Conservation (phyloP, 345 rosid species). For the Pugionium dolabratum region DNA sequence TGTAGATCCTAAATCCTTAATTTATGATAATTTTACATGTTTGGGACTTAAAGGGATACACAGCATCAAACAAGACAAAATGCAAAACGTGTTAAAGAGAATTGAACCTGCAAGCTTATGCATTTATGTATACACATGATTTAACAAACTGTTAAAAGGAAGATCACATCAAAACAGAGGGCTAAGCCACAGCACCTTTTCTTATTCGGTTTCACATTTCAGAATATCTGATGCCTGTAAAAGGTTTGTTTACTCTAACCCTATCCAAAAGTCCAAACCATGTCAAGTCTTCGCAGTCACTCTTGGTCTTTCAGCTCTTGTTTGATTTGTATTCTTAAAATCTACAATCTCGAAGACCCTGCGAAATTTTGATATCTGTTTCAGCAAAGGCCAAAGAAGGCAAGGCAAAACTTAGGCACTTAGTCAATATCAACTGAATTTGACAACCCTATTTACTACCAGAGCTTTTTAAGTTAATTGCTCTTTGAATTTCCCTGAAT, state of each 20-base stretch:
- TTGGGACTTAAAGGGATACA: background rate
- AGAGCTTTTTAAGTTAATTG: background rate
- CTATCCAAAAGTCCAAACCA: slow-evolving; percentile 25
- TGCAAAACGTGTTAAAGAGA: background rate
- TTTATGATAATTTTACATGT: background rate
- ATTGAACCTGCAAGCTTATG: slow-evolving; percentile 23
- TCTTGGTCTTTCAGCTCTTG: slow-evolving; percentile 24
- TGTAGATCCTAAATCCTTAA: background rate
- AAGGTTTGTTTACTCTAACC: slow-evolving; percentile 31
- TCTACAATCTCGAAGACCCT: slow-evolving; percentile 34
- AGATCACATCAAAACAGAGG: slow-evolving; percentile 31
- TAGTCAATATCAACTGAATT: background rate
- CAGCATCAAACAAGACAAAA: background rate
- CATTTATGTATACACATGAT: slow-evolving; percentile 20
- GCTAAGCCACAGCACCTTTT: slow-evolving; percentile 22
- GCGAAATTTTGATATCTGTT: slow-evolving; percentile 4
- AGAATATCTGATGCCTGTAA: slow-evolving; percentile 30
- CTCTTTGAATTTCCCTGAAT: background rate
- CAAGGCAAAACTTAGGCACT: background rate
- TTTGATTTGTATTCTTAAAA: slow-evolving; percentile 16
- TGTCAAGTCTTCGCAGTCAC: slow-evolving; percentile 24
- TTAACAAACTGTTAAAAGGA: slow-evolving; percentile 5
- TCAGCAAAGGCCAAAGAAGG: slow-evolving; percentile 11
- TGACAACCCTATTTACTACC: background rate
- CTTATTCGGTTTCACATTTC: slow-evolving; percentile 30